Evolutionary conservation across 2,329 filamentous ascomycete species (phyloP).

Genomic region (Fusarium haematococcum): DNA sequence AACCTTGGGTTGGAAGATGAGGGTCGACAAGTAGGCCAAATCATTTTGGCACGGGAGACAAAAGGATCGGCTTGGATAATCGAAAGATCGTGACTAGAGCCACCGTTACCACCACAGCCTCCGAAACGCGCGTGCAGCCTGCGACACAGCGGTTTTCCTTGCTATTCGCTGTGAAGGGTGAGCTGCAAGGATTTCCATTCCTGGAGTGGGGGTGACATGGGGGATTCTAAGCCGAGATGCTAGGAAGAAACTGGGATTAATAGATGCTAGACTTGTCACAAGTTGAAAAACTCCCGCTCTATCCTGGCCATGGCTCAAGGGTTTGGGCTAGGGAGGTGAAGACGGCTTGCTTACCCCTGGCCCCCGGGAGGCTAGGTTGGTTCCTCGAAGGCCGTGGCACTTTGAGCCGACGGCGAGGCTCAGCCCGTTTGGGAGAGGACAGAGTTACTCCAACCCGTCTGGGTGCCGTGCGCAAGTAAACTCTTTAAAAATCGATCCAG

Average conservation of each 20-base stretch:
- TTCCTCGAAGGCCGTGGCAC: conserved; percentile 3
- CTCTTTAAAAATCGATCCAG: conserved; percentile 15
- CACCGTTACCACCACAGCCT: conserved; percentile 33
- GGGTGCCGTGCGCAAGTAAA: conserved; percentile 20
- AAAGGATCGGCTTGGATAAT: conserved; percentile 18
- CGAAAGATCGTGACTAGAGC: conserved; percentile 22
- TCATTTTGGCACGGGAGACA: not conserved
- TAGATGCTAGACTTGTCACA: conserved; percentile 18
- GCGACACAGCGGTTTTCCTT: conserved; percentile 5
- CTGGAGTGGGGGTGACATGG: conserved; percentile 18
- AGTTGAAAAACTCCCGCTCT: conserved; percentile 11
- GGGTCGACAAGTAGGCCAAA: not conserved
- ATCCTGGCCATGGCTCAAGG: conserved; percentile 7
- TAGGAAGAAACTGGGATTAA: conserved; percentile 10
- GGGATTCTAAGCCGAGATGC: not conserved
- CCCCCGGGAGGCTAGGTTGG: conserved; percentile 15
- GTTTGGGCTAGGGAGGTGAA: conserved; percentile 7
- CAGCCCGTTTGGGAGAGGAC: conserved; percentile 21
- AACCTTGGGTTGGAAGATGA: not conserved
- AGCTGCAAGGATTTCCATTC: conserved; percentile 12
- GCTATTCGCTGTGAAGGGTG: conserved; percentile 12
- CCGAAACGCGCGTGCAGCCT: conserved; percentile 16
- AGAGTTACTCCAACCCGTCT: conserved; percentile 23
- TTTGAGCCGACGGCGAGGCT: conserved; percentile 13
- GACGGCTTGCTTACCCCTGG: conserved; percentile 26